Conservation (phyloP, 1,284 basidiomycete genomes). For the Bjerkandera adusta region DNA sequence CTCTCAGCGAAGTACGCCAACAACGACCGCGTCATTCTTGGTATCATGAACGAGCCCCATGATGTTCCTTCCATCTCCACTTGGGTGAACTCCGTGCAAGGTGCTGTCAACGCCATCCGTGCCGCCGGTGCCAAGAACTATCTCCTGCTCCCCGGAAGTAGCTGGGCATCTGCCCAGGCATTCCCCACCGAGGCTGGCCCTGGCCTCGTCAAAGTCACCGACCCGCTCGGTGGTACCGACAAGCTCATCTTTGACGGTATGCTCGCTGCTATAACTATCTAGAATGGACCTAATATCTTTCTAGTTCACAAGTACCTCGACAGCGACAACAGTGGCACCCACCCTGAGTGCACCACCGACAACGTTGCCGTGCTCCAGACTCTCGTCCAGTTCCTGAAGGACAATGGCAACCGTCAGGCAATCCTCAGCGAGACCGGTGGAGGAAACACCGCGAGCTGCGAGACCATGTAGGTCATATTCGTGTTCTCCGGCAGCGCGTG, state of each 20-base stretch:
- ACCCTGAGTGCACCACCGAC: conserved; percentile 46
- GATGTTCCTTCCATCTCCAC: conserved; percentile 39
- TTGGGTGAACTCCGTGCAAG: conserved; percentile 47
- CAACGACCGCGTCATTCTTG: conserved; percentile 48
- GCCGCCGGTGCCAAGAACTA: conserved; percentile 45
- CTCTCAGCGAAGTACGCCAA: conserved; percentile 49
- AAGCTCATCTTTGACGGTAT: conserved; percentile 56
- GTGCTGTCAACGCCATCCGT: conserved; percentile 48
- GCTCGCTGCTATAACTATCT: neutral
- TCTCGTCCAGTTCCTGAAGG: conserved; percentile 45
- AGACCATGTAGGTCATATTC: conserved; percentile 32
- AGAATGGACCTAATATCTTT: conserved; percentile 17
- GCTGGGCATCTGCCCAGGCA: conserved; percentile 42
- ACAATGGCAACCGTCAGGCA: conserved; percentile 52
- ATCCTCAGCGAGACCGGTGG: conserved; percentile 59
- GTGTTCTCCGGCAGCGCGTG: neutral
- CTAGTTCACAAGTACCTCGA: conserved; percentile 62
- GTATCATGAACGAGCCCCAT: conserved; percentile 55
- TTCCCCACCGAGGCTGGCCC: conserved; percentile 54
- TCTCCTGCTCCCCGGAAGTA: conserved; percentile 45
- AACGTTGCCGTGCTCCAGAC: conserved; percentile 45
- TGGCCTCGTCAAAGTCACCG: conserved; percentile 47
- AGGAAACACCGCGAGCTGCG: conserved; percentile 50
- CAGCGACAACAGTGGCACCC: conserved; percentile 55
- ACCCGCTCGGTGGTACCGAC: conserved; percentile 47